These are phyloP conservation scores for Albifimbria verrucaria DNA, from an alignment of 2,329 filamentous ascomycete genomes.

Conservation along the genomic window DNA sequence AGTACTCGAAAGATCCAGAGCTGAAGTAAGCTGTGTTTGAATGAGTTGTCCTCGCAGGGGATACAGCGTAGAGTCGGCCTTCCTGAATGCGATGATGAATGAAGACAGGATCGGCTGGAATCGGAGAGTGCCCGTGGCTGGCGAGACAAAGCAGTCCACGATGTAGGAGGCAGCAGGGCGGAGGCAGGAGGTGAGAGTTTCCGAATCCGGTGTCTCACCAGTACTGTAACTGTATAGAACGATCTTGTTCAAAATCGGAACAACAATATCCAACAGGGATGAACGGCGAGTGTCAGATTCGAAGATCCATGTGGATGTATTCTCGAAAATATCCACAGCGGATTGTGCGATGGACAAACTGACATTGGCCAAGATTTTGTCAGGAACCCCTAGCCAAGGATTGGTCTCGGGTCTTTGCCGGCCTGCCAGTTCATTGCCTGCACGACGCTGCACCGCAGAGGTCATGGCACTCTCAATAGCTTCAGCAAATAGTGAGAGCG, in stretches of 20 bases:
- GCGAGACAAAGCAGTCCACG: conserved; percentile 71
- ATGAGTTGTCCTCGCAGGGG: conserved; percentile 51
- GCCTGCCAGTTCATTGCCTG: conserved; percentile 44
- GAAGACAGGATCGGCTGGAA: conserved; percentile 75
- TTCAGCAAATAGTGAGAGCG: conserved; percentile 69
- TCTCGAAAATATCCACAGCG: conserved; percentile 81
- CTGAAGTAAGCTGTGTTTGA: conserved; percentile 59
- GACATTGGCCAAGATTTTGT: conserved; percentile 71
- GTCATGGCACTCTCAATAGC: conserved; percentile 73
- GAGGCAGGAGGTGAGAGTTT: conserved; percentile 57
- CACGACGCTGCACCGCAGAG: conserved; percentile 65
- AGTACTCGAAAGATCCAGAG: conserved; percentile 63
- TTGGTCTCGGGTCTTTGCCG: conserved; percentile 46
- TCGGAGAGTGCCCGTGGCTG: conserved; percentile 65
- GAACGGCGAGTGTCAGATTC: conserved; percentile 63
- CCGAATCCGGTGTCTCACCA: conserved; percentile 52
- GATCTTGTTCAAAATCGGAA: conserved; percentile 68
- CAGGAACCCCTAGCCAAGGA: conserved; percentile 69
- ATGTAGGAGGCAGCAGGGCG: conserved; percentile 72
- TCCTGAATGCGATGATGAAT: conserved; percentile 47
- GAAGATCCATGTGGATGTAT: conserved; percentile 83
- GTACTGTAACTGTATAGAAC: conserved; percentile 72
- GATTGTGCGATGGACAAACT: conserved; percentile 70
- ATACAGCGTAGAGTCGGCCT: conserved; percentile 61
- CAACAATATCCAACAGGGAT: conserved; percentile 64